Base-by-base conservation (phyloP, 2,329 filamentous ascomycete genomes). In the Hymenoscyphus infarciens region DNA sequence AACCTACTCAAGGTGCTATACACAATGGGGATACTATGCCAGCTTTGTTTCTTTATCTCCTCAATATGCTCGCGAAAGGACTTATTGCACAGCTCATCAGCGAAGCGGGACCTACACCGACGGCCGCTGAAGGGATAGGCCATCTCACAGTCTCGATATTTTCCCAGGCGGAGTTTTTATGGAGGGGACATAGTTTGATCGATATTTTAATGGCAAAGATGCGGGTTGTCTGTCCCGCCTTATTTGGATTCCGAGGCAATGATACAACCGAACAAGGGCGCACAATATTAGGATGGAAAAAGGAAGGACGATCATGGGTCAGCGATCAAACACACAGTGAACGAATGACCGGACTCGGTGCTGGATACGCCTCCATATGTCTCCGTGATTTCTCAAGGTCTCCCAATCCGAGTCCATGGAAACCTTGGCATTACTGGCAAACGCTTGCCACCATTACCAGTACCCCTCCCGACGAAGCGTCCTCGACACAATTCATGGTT, bases 201-300 rank as follows among this genome's bases (percentile, higher is more conserved):
- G 91, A 96, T 73, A 90, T 98, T 63, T 81, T 98, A 33, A 88
- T 96, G 71, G 88, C 93, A 61, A 97, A 98, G 75, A 90, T 91
- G 71, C 87, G 92, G 64, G 81, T 90, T 16, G 81, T 85, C 3
- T 96, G 92, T 70, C 94, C 95, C 0, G 87, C 92, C 1, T 80
- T 99, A 0, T 98, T 96, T 74, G 94, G 94, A 19, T 85, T 93
- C 67, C 83, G 85, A 53, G 93, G 91, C 27, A 86, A 81, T 65
- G 91, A 96, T 74, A 87, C 82, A 65, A 96, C 87, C 0, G 82
- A 86, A 55, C 79, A 80, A 11, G 92, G 91, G 0, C 83, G 87
- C 13, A 68, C 76, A 19, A 82, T 83, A n/a, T 76, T 96, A 2
- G 92, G 91, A 0, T 96, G 92, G 91, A 85, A 81, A 67, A 82